Percentiles rank a stretch among this genome's conserved stretches.
These are phyloP conservation scores for Phytophthora kernoviae DNA, from an alignment of 352 stramenopile genomes.

Conservation along the genomic window DNA sequence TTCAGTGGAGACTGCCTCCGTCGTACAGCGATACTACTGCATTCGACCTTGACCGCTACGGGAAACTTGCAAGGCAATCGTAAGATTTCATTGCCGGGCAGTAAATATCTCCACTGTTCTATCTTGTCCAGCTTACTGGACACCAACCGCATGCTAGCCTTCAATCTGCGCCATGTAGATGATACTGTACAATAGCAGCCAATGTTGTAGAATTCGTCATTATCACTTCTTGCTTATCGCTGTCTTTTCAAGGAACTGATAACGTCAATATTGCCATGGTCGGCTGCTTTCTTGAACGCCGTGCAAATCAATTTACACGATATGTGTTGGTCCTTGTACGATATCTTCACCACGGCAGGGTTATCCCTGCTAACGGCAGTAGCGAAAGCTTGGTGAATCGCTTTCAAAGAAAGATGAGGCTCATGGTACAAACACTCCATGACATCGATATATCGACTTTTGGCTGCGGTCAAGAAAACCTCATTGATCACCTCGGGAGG, in stretches of 20 bases:
- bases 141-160: no score
- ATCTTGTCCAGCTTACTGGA: no score
- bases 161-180: no score
- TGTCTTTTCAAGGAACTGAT: neutral
- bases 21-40: no score
- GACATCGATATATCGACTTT: neutral
- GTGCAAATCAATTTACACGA: neutral
- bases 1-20: no score
- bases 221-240: no score
- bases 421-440: neutral
- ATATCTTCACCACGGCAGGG: neutral
- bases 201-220: no score
- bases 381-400: neutral
- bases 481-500: neutral
- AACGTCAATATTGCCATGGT: neutral
- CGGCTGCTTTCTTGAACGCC: neutral
- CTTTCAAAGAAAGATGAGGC: neutral
- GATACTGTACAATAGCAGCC: no score
- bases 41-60: no score
- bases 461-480: neutral
- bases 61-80: no score
- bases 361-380: neutral
- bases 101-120: no score
- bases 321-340: neutral
- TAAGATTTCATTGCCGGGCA: no score